Evolutionary conservation across 2,329 filamentous ascomycete genomes (phyloP), one percentile per base, ranked within the genome.

Genomic region (Fusarium beomiforme): DNA sequence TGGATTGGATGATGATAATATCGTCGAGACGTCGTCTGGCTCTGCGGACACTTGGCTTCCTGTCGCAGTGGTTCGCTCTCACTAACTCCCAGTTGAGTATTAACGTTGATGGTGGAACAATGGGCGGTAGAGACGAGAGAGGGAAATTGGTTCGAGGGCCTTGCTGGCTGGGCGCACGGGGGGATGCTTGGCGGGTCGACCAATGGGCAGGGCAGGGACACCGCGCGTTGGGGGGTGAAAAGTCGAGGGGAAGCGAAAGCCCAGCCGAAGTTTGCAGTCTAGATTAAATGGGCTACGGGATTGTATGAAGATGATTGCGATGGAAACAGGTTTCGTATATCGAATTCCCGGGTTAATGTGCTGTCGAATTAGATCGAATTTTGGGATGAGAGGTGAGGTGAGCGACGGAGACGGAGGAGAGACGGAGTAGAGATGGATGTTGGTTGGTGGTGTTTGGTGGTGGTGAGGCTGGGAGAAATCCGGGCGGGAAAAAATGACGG

Each of bases 111-210:
- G 70, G 56, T 72, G 61, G 64, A 67, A 71, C 64, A 71, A 74
- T 67, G 59, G 53, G 50, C 56, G 51, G 70, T 59, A 67, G 71
- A 68, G 50, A 53, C 55, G 53, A 68, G 72, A 69, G 74, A 69
- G 69, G 75, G 75, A 76, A 73, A 76, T 76, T 76, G 74, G 74
- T 64, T 61, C 43, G 67, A 76, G 53, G 70, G 63, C 67, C 62
- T 73, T 75, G 67, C 71, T 75, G 64, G 72, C 67, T 71, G 67
- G 69, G 73, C 66, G 71, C 64, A 72, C 75, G 74, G 74, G 74
- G 71, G 64, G 57, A 68, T 63, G 60, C 73, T 74, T 73, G 70
- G 75, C 74, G 71, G 67, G 75, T 75, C 69, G 66, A 65, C 74
- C 74, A 76, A 75, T 76, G 60, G 50, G 47, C 67, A 62, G 63